A percentile compares a stretch with the other conserved stretches of the same genome.
Evolutionary conservation across 2,329 filamentous ascomycete species (phyloP).

Genomic region (Exophiala aquamarina): DNA sequence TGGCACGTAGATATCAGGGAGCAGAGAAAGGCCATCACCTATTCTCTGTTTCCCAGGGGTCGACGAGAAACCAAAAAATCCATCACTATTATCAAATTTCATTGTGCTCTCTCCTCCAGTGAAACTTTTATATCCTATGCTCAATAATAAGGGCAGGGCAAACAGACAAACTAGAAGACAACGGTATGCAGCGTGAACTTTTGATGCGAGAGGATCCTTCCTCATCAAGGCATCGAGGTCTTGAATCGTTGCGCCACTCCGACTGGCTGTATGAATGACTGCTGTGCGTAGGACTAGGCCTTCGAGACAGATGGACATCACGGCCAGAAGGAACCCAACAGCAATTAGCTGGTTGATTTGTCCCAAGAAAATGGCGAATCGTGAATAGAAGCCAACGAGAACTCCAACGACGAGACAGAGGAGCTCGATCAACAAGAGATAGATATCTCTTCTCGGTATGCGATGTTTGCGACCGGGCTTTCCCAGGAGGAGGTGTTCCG

Average conservation of each 20-base stretch:
- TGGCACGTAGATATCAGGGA: conserved; percentile 17
- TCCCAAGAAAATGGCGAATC: conserved; percentile 11
- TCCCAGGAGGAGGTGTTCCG: too few relatives aligned
- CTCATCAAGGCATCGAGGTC: conserved; percentile 18
- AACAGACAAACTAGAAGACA: conserved; percentile 3
- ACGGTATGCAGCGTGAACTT: conserved; percentile 7
- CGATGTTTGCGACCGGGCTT: background rate
- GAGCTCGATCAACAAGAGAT: conserved; percentile 2
- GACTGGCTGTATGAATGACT: conserved; percentile 8
- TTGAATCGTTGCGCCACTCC: conserved; percentile 11
- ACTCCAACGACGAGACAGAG: conserved; percentile 4
- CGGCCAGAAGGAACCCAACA: conserved; percentile 15
- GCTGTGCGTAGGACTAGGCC: conserved; percentile 11
- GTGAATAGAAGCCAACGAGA: conserved; percentile 11
- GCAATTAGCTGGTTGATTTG: conserved; percentile 20
- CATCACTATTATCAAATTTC: conserved; percentile 4
- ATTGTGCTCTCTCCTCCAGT: conserved; percentile 2
- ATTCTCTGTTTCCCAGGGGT: conserved; percentile 21
- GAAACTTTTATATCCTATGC: conserved; percentile 14
- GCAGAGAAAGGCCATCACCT: conserved; percentile 18
- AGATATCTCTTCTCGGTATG: conserved; percentile 3
- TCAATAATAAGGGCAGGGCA: conserved; percentile 9
- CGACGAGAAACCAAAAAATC: conserved; percentile 15
- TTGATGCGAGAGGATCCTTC: conserved; percentile 10
- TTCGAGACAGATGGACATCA: conserved; percentile 19